Conservation (phyloP, 2,329 filamentous ascomycete species). For the Fusarium chlamydosporum region DNA sequence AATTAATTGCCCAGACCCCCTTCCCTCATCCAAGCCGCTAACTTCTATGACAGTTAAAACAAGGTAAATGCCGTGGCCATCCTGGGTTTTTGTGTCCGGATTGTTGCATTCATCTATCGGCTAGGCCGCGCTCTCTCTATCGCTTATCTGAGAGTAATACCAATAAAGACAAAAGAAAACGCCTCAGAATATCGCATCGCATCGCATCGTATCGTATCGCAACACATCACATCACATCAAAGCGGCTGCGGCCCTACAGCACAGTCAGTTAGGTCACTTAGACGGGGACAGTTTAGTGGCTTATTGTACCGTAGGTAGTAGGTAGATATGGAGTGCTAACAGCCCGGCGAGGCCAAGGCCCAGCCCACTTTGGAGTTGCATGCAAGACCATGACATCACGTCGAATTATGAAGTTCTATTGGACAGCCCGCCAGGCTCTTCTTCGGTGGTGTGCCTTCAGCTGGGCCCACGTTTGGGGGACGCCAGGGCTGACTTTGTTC, state of each 20-base stretch:
- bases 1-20: constrained; percentile 15
- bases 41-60: constrained; percentile 2
- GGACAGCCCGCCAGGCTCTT: constrained; percentile 39
- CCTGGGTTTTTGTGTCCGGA: too few relatives aligned
- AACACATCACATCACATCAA: not conserved
- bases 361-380: constrained; percentile 29
- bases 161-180: constrained; percentile 15
- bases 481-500: constrained; percentile 44
- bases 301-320: too few relatives aligned
- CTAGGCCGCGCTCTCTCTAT: constrained; percentile 13
- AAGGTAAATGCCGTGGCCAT: constrained; percentile 20
- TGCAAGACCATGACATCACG: constrained; percentile 45
- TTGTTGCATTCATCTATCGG: constrained; percentile 21
- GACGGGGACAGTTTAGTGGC: too few relatives aligned
- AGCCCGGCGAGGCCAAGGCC: constrained; percentile 29
- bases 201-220: not conserved
- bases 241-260: constrained; percentile 33
- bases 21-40: constrained; percentile 13
- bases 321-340: constrained; percentile 2
- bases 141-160: constrained; percentile 38
- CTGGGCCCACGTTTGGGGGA: constrained; percentile 39
- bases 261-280: constrained; percentile 4
- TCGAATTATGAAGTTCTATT: constrained; percentile 27
- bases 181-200: constrained; percentile 18
- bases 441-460: constrained; percentile 47